Percentiles rank a stretch among this genome's conserved stretches.
These are phyloP conservation scores for Moniliophthora roreri DNA, from an alignment of 1,284 basidiomycete genomes.

Conservation along the genomic window DNA sequence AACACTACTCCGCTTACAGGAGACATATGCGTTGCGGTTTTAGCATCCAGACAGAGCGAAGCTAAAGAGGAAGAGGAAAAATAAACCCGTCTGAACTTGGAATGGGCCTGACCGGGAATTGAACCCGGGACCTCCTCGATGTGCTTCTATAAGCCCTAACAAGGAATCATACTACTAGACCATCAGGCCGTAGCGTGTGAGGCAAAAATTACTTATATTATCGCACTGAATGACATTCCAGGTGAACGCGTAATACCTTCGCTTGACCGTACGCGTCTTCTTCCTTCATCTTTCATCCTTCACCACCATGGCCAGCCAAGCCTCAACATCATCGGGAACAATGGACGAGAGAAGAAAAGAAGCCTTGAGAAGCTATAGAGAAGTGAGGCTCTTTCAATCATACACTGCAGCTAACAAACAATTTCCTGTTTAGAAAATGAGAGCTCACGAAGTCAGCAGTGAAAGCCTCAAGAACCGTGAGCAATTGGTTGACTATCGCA, in stretches of 20 bases:
- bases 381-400: conserved; percentile 36
- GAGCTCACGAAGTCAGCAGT: conserved; percentile 80
- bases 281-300: conserved; percentile 16
- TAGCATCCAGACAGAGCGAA: too few species aligned
- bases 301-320: conserved; percentile 45
- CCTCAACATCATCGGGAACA: conserved; percentile 53
- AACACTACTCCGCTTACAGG: too few species aligned
- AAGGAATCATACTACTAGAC: too few species aligned
- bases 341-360: conserved; percentile 64
- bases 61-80: too few species aligned
- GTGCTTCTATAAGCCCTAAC: too few species aligned
- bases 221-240: background rate
- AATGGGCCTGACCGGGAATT: conserved; percentile 77
- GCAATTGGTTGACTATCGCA: conserved; percentile 27
- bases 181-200: too few species aligned
- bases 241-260: conserved; percentile 29
- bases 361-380: conserved; percentile 68
- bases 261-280: conserved; percentile 42
- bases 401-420: conserved; percentile 13
- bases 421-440: conserved; percentile 82
- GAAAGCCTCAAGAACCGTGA: conserved; percentile 85
- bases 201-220: too few species aligned
- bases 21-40: too few species aligned
- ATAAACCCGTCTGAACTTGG: too few species aligned
- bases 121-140: conserved; percentile 75